Conservation (phyloP, 441 rosid genomes). For the Raphanus hybrid region DNA sequence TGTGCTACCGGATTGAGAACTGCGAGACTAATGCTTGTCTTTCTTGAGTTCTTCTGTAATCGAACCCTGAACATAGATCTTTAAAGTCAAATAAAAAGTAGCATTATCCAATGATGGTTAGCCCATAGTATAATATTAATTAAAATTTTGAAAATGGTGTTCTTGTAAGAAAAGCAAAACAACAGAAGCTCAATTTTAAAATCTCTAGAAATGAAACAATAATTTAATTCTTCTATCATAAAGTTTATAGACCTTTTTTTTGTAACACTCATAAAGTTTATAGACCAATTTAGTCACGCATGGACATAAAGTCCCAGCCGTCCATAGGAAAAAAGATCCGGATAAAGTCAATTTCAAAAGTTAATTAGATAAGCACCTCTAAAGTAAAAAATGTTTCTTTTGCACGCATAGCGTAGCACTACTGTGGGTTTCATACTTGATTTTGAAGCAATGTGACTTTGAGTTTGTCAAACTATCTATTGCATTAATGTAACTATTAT, state of each 20-base stretch:
- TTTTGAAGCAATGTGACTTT: slow-evolving; percentile 1
- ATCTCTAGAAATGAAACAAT: slow-evolving; percentile 1
- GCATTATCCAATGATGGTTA: slow-evolving; percentile 5
- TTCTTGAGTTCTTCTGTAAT: not conserved
- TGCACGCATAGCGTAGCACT: slow-evolving; percentile 15
- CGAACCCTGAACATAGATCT: not conserved
- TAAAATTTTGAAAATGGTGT: not conserved
- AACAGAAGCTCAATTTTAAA: slow-evolving; percentile 23
- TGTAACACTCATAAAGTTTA: not conserved
- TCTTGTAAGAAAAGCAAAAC: slow-evolving; percentile 20
- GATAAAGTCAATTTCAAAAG: slow-evolving; percentile 35
- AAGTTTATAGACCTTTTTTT: not conserved
- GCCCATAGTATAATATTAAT: not conserved
- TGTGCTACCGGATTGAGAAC: not conserved
- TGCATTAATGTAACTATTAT: not conserved
- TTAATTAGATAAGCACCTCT: slow-evolving; percentile 22
- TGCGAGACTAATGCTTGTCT: not conserved
- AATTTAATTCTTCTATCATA: slow-evolving; percentile 1
- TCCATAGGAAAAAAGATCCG: not conserved
- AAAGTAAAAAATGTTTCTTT: slow-evolving; percentile 30
- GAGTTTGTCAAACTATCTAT: not conserved
- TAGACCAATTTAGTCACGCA: slow-evolving; percentile 24
- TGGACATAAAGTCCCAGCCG: slow-evolving; percentile 39
- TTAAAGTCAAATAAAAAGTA: slow-evolving; percentile 8
- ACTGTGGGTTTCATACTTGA: slow-evolving; percentile 30